Base-by-base conservation (phyloP, 2,329 filamentous ascomycete genomes). In the Alternaria burnsii region DNA sequence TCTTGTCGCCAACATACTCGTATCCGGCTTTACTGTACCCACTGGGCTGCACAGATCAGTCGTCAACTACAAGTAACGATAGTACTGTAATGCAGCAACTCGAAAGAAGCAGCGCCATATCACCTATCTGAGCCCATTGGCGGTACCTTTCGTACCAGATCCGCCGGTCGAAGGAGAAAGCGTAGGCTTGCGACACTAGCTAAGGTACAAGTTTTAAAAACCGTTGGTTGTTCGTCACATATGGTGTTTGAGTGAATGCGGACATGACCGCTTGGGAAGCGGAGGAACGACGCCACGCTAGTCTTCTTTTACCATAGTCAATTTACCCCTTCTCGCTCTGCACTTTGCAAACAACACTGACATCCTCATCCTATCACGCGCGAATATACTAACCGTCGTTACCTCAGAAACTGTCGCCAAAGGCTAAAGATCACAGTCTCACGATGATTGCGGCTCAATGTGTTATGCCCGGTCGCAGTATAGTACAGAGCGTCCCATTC, bases 401-500 rank as follows among this genome's bases (percentile, higher is more conserved):
- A 20, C 22, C 30, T 41, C 8, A 53, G 2, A 16, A n/a, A 20
- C 34, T 42, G 16, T 34, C 12, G 10, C 38, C 38, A 34, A 42
- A n/a, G n/a, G 46, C 36, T 11, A 30, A 30, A 30, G 11, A 11
- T 26, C 24, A 11, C 18, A 34, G 32, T 47, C 41, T 52, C 41
- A 47, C 41, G n/a, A 55, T 50, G 42, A 55, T 63, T 71, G 68
- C 67, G 70, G 70, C 70, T 72, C 62, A 65, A 57, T 59, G 52
- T 55, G 52, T 58, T 55, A 43, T 57, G 56, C 63, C 68, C 56
- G 63, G 62, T 67, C 55, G 30, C 44, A 47, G 50, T 56, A 51
- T 57, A 59, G 56, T 16, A 53, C 14, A 30, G 34, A 26, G 48
- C 53, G 61, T 44, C 30, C 50, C 38, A 71, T 66, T 68, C 50